Base-by-base conservation (phyloP, 1,284 basidiomycete species). In the Ganoderma leucocontextum region DNA sequence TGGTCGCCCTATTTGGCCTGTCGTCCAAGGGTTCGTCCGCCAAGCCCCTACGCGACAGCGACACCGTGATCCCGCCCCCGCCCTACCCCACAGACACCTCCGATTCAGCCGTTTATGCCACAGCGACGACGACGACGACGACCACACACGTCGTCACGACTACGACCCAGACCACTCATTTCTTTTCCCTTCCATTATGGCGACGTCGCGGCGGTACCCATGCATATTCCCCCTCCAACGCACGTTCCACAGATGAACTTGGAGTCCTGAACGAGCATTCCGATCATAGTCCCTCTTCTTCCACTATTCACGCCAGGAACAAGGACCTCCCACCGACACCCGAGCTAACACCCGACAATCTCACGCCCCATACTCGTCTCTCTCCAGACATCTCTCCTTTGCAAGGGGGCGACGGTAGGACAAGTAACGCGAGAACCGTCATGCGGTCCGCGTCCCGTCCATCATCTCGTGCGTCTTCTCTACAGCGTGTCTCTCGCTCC, bases 251-350 rank as follows among this genome's bases (percentile, higher is more conserved):
- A 64, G 78, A 79, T 68, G 79, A 82, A 66, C 70, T 77, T 39
- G 77, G 79, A 49, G 35, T 74, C 6, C 69, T 78, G 65, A 63
- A 68, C 68, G 44, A 57, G 12, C 66, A 58, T 55, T 60, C 71
- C 64, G 42, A 60, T 38, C 69, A 66, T 52, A 70, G 63, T 49
- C 61, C 60, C 42, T 57, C 76, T 64, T 49, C 73, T 66, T 60
- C 77, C 70, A 62, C 68, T 55, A 76, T 77, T n/a, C 71, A 81
- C 42, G 75, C 79, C 65, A 75, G 86, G 47, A 86, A 92, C 73
- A 92, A 93, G 77, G 88, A 87, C 13, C 84, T 93, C 33, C 91
- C 91, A 57, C 89, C 89, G 2, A 90, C 85, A 2, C 92, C 91
- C 19, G 70, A 73, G 17, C 61, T 70, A n/a, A 72, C 70, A 17